These are phyloP conservation scores for Spinellus fusiger DNA, from an alignment of 192 early-diverging fungal genomes.

Conservation along the genomic window DNA sequence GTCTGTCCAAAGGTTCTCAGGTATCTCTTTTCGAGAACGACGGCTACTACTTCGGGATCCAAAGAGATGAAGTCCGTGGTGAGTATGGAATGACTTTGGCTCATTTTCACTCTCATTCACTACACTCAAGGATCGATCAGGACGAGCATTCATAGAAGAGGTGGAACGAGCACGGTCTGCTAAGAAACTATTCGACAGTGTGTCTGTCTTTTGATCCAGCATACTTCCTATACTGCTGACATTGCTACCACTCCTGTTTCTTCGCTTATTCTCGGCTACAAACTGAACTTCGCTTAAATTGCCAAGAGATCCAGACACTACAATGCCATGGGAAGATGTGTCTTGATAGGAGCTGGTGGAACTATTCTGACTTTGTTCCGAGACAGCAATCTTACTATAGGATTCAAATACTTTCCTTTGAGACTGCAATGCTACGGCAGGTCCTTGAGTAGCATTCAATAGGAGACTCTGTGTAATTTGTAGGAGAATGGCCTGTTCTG, in stretches of 20 bases:
- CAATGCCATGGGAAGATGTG: constrained; percentile 5
- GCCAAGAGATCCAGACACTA: constrained; percentile 9
- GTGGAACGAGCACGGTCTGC: constrained; percentile 1
- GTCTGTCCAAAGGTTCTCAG: neutral
- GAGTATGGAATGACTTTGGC: neutral
- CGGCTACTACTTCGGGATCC: constrained; percentile 11
- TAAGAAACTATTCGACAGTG: neutral
- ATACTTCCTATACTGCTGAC: neutral
- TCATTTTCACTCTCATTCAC: constrained; percentile 3
- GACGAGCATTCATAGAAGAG: neutral
- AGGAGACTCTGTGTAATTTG: constrained; percentile 57
- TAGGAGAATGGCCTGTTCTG: constrained; percentile 53
- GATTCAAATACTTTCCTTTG: constrained; percentile 58
- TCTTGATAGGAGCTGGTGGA: constrained; percentile 29
- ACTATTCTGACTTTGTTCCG: constrained; percentile 19
- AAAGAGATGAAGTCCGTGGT: constrained; percentile 21
- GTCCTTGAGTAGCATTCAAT: constrained; percentile 44
- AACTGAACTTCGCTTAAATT: constrained; percentile 7
- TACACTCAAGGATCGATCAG: neutral
- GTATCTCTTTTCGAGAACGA: neutral
- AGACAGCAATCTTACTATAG: constrained; percentile 47
- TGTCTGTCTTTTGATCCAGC: neutral
- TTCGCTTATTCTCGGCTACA: neutral
- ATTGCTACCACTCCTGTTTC: constrained; percentile 16
- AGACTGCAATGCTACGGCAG: constrained; percentile 43